Percentiles rank a stretch among this genome's conserved stretches.
phyloP scores from a whole-genome alignment of 768 basidiomycete species.

The Lactarius tabidus region DNA sequence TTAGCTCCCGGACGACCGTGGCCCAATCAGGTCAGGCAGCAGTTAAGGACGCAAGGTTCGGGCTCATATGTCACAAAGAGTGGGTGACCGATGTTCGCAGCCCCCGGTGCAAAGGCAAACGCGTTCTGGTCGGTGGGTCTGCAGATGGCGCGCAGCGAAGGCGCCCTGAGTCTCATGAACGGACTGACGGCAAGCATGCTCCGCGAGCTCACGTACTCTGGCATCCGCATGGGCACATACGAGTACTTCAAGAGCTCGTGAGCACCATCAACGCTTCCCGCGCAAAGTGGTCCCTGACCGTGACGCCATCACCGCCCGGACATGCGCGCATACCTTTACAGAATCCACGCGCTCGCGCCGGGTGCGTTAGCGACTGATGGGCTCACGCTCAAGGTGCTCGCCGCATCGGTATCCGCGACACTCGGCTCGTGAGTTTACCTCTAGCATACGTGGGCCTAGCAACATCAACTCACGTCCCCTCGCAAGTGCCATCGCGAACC shows the following conservation, averaged over 20 bases:
- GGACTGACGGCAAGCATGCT: slow-evolving; percentile 36
- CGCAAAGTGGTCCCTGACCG: neutral
- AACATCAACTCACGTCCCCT: neutral
- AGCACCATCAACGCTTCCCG: slow-evolving; percentile 4
- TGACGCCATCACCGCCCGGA: neutral
- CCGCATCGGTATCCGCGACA: slow-evolving; percentile 33
- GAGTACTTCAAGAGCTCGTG: slow-evolving; percentile 38
- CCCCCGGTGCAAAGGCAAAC: slow-evolving; percentile 30
- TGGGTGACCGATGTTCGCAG: slow-evolving; percentile 16
- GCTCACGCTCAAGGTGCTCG: slow-evolving; percentile 33
- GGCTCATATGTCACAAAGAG: neutral
- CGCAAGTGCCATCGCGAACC: slow-evolving; percentile 34
- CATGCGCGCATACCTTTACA: slow-evolving; percentile 7
- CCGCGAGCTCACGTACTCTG: slow-evolving; percentile 37
- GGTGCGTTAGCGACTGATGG: slow-evolving; percentile 34
- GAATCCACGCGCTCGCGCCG: slow-evolving; percentile 27
- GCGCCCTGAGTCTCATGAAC: slow-evolving; percentile 32
- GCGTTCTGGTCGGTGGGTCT: slow-evolving; percentile 36
- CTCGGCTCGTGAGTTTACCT: slow-evolving; percentile 33
- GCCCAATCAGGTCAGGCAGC: slow-evolving; percentile 33
- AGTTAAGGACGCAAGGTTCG: slow-evolving; percentile 33
- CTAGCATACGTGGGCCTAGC: neutral
- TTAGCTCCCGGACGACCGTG: neutral
- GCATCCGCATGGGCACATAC: slow-evolving; percentile 36
- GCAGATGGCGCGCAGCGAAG: slow-evolving; percentile 35